Percentiles rank a stretch among this genome's conserved stretches.
phyloP scores from a whole-genome alignment of 2,329 filamentous ascomycete genomes.

The Pestalotiopsis fici region DNA sequence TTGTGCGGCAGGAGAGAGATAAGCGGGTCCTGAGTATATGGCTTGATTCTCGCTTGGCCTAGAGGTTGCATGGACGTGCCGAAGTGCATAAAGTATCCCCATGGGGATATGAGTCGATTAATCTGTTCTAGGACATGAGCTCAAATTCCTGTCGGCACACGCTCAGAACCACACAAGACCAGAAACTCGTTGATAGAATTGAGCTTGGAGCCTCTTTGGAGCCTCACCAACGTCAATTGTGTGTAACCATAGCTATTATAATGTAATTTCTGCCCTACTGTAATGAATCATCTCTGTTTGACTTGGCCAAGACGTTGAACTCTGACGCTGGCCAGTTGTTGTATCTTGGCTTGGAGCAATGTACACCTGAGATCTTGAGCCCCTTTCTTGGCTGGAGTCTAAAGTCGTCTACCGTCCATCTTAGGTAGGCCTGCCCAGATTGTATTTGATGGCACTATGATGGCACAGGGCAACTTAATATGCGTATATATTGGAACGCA shows the following conservation, averaged over 20 bases:
- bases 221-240: neutral
- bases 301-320: neutral
- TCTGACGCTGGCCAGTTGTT: neutral
- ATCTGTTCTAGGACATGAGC: neutral
- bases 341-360: neutral
- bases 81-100: conserved; percentile 4
- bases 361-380: neutral
- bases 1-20: neutral
- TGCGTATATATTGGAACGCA: neutral
- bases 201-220: neutral
- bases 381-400: neutral
- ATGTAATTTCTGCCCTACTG: neutral
- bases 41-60: neutral
- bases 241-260: neutral
- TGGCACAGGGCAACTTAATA: neutral
- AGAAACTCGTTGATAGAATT: neutral
- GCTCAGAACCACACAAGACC: too few relatives aligned
- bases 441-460: neutral
- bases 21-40: conserved; percentile 1
- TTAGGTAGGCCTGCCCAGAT: neutral
- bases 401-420: neutral
- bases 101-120: neutral
- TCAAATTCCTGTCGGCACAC: neutral
- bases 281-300: neutral
- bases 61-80: neutral